Base-by-base conservation (phyloP, 768 basidiomycete species). In the Pulveroboletus sp. region DNA sequence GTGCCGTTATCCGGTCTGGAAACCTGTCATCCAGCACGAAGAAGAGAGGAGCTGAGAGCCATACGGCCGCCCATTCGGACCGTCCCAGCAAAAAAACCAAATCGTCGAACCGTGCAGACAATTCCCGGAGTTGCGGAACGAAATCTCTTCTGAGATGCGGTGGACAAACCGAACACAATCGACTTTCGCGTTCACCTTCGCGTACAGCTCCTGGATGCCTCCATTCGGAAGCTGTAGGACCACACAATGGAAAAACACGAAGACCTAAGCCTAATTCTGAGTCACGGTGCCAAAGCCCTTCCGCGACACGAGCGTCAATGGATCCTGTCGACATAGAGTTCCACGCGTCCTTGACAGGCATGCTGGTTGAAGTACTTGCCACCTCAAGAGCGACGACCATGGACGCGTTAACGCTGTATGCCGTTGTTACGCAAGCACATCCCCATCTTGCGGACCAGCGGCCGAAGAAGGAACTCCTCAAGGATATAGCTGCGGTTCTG, bases 281-380 rank as follows among this genome's bases (percentile, higher is more conserved):
- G 17, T 23, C n/a, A 22, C 47, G 19, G 17, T 54, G 44, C 43
- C 10, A 30, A 7, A 27, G 22, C 10, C 9, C 34, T 31, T 17
- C 31, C 17, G 14, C 40, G 16, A 27, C 24, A 10, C 45, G 46
- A 19, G 49, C 31, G 16, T 22, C 50, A 7, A 38, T 59, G 14
- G 46, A 67, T 35, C 45, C 67, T 12, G 39, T 26, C 22, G 36
- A 55, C n/a, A 43, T n/a, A 2, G 58, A 59, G 34, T 59, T 58
- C 10, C 72, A 74, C 50, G 58, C 61, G 0, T 81, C 83, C 56
- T 63, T 85, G 20, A 76, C 75, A 43, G 86, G 86, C 3, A 76
- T 87, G 77, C 67, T 88, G 2, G 78, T 88, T 54, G 84, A 87
- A 69, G 76, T 76, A 31, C 74, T 89, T 65, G 86, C 84, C 12